Evolutionary conservation across 192 early-diverging fungal genomes (phyloP).

Genomic region (Lobosporangium transversale): DNA sequence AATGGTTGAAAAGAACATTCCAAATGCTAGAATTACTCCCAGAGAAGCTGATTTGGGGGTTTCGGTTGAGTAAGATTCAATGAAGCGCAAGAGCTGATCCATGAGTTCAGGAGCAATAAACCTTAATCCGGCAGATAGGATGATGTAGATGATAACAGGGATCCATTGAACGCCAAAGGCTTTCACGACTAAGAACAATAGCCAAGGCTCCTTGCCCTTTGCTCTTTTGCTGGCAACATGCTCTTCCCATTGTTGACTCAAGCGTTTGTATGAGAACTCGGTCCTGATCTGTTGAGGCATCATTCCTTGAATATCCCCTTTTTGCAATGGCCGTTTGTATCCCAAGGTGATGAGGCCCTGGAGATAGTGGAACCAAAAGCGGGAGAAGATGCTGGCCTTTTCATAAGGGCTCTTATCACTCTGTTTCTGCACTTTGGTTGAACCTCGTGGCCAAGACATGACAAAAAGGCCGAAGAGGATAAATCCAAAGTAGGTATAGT

Average conservation of each 20-base stretch:
- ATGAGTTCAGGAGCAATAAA: slow-evolving; percentile 19
- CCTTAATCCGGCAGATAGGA: slow-evolving; percentile 5
- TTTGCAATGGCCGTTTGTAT: slow-evolving; percentile 21
- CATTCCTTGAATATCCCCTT: slow-evolving; percentile 14
- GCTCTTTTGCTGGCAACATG: slow-evolving; percentile 11
- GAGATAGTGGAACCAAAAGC: slow-evolving; percentile 22
- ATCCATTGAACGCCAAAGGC: slow-evolving; percentile 18
- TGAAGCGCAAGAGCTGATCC: slow-evolving; percentile 19
- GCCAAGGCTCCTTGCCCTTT: slow-evolving; percentile 13
- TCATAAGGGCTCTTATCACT: slow-evolving; percentile 13
- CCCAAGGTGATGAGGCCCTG: slow-evolving; percentile 17
- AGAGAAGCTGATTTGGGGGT: slow-evolving; percentile 1
- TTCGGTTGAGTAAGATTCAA: slow-evolving; percentile 6
- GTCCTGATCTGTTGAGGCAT: slow-evolving; percentile 20
- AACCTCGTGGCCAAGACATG: slow-evolving; percentile 28
- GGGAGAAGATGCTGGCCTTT: slow-evolving; percentile 40
- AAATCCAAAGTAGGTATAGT: slow-evolving; percentile 8
- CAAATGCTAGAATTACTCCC: slow-evolving; percentile 24
- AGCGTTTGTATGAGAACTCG: background rate
- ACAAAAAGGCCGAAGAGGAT: slow-evolving; percentile 4
- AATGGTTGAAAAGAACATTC: slow-evolving; percentile 31
- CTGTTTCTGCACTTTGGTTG: slow-evolving; percentile 10
- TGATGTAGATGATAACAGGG: slow-evolving; percentile 12
- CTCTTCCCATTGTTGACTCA: slow-evolving; percentile 11
- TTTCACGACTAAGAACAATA: background rate